Evolutionary conservation across 352 stramenopile genomes (phyloP).

Genomic region (Phytopythium sindhum): DNA sequence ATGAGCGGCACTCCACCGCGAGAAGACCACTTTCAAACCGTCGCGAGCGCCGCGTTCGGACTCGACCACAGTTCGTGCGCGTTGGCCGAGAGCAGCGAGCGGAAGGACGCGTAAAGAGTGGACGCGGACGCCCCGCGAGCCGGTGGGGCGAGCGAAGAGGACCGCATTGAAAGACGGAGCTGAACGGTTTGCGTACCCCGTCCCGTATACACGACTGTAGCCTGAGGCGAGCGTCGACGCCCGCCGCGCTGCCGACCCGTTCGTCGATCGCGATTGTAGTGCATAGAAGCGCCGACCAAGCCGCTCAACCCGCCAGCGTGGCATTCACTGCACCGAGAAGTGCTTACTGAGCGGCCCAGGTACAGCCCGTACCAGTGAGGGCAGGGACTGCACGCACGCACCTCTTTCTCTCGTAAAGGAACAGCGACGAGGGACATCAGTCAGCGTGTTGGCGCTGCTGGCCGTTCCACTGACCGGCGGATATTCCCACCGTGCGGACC

Average conservation of each 20-base stretch:
- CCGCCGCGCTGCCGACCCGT: neutral
- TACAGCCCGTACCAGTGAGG: neutral
- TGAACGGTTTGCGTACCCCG: neutral
- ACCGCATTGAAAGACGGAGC: neutral
- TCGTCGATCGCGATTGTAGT: neutral
- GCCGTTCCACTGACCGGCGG: slow-evolving; percentile 1
- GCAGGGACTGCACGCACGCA: neutral
- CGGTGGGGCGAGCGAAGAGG: neutral
- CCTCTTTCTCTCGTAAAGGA: neutral
- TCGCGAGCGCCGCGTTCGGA: neutral
- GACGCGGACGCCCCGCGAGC: neutral
- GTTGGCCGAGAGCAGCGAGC: neutral
- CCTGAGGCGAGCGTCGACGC: neutral
- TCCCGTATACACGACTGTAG: neutral
- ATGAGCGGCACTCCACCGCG: neutral
- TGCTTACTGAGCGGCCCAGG: too few species aligned
- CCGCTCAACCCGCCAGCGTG: neutral
- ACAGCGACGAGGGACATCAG: neutral
- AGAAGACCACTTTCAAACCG: neutral
- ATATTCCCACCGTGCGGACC: neutral
- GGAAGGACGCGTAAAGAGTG: neutral
- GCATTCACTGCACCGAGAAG: too few species aligned
- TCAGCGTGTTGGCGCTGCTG: neutral
- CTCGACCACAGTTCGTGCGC: too few species aligned
- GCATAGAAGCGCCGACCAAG: neutral